A percentile compares a stretch with the other conserved stretches of the same genome.
phyloP scores from a whole-genome alignment of 2,329 filamentous ascomycete genomes.

The Aspergillus hiratsukae region DNA sequence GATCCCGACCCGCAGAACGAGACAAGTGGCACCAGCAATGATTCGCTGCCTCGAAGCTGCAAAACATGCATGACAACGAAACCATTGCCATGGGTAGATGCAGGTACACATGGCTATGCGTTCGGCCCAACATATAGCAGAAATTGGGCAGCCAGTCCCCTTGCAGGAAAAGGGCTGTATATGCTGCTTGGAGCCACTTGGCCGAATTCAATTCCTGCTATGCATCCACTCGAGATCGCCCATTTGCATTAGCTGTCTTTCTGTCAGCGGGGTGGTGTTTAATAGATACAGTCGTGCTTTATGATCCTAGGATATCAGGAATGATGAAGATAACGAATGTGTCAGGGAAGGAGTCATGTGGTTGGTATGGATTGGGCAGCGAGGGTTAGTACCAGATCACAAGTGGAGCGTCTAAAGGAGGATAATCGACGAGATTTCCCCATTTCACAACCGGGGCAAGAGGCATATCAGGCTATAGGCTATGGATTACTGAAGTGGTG shows the following conservation, averaged over 20 bases:
- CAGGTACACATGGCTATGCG: not conserved
- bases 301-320: not conserved
- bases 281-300: not conserved
- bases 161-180: not conserved
- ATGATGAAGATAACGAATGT: not conserved
- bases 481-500: not conserved
- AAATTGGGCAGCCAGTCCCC: not conserved
- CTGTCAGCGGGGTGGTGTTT: too few relatives aligned
- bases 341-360: not conserved
- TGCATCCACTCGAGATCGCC: slow-evolving; percentile 2
- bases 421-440: not conserved
- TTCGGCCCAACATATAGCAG: not conserved
- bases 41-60: not conserved
- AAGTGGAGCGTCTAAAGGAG: not conserved
- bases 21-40: not conserved
- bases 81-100: not conserved
- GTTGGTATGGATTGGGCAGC: not conserved
- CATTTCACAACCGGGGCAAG: not conserved
- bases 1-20: not conserved
- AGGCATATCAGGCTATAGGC: not conserved
- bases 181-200: slow-evolving; percentile 6
- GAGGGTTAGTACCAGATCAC: not conserved
- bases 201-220: slow-evolving; percentile 7
- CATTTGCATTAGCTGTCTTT: not conserved
- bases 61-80: not conserved